Base-by-base conservation (phyloP, 306 rosid species). In the Vicia villosa region DNA sequence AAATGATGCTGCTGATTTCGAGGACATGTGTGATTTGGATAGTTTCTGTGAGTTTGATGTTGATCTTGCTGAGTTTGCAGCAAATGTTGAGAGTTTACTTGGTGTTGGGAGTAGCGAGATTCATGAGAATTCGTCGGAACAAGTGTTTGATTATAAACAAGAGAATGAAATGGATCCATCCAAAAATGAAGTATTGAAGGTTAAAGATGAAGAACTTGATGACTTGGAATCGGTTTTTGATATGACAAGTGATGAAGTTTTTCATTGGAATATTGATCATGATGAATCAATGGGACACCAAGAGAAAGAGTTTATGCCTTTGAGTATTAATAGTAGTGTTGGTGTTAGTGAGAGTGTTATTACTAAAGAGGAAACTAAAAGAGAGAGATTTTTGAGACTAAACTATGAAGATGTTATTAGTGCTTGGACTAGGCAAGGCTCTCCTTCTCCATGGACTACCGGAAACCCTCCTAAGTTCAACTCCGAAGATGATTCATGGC, bases 31-130 rank as follows among this genome's bases (percentile, higher is more conserved):
- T 55, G 84, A 79, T 10, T 58, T 86, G 77, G 86, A 76, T 9
- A 81, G 66, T 40, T 65, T 85, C n/a, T 77, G 74, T 15, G 92
- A 88, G 63, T 80, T 89, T 77, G 95, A 91, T 50, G 69, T 84
- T 69, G 97, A 94, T 82, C 91, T 87, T 22, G 91, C 89, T 3
- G 96, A 89, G 68, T 88, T 91, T 52, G 85, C 90, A 10, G 99
- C 95, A 24, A 96, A 90, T 56, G 97, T 94, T 12, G 96, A 91
- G 76, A 86, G 68, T 76, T 70, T 94, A 28, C 86, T 94, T 5
- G 87, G 52, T 17, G 68, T 38, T 62, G 67, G 32, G n/a, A 57
- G 75, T 14, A 79, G 45, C 15, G 83, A 82, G 28, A 38, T 72
- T 3, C 83, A 80, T 4, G 86, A 79, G 46, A 80, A 80, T 21